phyloP scores from a whole-genome alignment of 345 rosid genomes.

The Hibiscus syriacus region DNA sequence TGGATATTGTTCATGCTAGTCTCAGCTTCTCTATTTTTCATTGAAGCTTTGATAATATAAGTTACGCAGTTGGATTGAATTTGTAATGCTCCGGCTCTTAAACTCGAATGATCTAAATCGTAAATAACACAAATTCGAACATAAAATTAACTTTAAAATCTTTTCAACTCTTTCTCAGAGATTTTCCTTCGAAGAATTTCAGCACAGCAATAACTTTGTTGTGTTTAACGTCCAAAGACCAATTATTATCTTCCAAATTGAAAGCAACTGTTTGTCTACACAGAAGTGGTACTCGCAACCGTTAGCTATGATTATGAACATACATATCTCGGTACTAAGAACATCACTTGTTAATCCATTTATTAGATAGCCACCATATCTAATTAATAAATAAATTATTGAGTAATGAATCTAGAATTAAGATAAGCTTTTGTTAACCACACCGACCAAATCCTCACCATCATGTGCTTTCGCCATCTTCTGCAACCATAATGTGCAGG shows the following conservation, averaged over 20 bases:
- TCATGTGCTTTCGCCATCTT: slow-evolving; percentile 7
- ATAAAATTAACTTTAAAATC: too few species aligned
- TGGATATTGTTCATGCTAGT: too few species aligned
- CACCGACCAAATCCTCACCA: slow-evolving; percentile 16
- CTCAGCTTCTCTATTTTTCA: too few species aligned
- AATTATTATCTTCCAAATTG: not conserved
- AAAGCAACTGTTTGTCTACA: not conserved
- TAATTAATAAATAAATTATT: not conserved
- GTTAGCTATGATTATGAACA: not conserved
- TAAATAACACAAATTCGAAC: too few species aligned
- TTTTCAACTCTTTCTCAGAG: not conserved
- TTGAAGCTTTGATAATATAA: too few species aligned
- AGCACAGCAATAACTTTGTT: not conserved
- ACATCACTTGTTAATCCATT: not conserved
- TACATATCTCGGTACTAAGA: not conserved
- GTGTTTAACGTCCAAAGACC: not conserved
- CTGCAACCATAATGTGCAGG: slow-evolving; percentile 17
- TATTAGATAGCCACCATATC: not conserved
- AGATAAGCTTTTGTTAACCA: not conserved
- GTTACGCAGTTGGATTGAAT: too few species aligned
- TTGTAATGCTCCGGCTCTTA: too few species aligned
- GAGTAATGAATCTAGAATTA: not conserved
- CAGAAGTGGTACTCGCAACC: not conserved
- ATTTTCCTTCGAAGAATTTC: not conserved
- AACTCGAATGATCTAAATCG: too few species aligned